Evolutionary conservation across 2,329 filamentous ascomycete species (phyloP).

Genomic region (Onygenales sp.): DNA sequence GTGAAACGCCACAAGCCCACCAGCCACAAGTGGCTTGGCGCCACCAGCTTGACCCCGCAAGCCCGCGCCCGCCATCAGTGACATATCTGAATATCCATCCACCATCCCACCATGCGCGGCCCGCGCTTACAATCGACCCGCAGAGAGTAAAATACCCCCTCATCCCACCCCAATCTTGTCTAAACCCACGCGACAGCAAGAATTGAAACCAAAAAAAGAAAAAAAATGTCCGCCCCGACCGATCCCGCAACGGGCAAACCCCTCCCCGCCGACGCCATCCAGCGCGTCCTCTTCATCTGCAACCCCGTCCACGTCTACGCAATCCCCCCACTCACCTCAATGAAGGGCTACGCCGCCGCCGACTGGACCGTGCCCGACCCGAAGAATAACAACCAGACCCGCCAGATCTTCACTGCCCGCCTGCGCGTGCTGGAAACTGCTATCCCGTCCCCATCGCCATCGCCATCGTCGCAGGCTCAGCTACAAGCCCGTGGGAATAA

Average conservation of each 20-base stretch:
- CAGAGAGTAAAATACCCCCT: too few relatives aligned
- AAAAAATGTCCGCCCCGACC: constrained; percentile 36
- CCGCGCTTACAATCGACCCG: too few relatives aligned
- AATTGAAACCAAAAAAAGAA: not conserved
- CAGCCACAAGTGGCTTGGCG: too few relatives aligned
- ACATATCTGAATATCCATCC: too few relatives aligned
- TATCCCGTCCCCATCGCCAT: constrained; percentile 26
- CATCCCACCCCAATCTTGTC: too few relatives aligned
- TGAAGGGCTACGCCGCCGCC: constrained; percentile 67
- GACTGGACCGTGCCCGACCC: constrained; percentile 57
- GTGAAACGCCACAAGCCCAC: too few relatives aligned
- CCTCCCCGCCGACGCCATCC: constrained; percentile 67
- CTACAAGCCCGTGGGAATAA: constrained; percentile 6
- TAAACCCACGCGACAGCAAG: not conserved
- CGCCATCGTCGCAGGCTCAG: constrained; percentile 10
- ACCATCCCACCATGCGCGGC: too few relatives aligned
- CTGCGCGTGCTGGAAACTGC: constrained; percentile 71
- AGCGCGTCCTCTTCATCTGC: constrained; percentile 72
- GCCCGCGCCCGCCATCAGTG: too few relatives aligned
- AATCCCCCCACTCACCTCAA: constrained; percentile 69
- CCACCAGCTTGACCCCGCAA: too few relatives aligned
- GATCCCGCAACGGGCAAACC: constrained; percentile 63
- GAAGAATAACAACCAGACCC: constrained; percentile 48
- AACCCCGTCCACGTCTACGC: constrained; percentile 73
- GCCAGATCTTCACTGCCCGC: constrained; percentile 78